phyloP scores from a whole-genome alignment of 2,329 filamentous ascomycete genomes.

The Fusarium musae region DNA sequence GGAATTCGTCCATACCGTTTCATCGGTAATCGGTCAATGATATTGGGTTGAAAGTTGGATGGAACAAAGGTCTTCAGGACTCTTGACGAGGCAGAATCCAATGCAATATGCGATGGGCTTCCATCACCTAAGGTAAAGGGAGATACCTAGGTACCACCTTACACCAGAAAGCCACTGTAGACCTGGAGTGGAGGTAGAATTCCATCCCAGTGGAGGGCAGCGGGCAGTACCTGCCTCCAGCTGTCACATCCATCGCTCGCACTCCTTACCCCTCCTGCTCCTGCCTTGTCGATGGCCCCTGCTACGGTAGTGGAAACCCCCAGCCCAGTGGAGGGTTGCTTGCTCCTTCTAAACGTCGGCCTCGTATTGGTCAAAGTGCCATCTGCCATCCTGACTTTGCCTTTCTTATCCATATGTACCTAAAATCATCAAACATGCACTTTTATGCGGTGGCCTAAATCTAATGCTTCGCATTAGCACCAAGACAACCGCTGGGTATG shows the following conservation, averaged over 20 bases:
- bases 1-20: slow-evolving; percentile 12
- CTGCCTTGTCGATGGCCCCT: slow-evolving; percentile 4
- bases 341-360: not conserved
- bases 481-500: not conserved
- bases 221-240: not conserved
- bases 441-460: slow-evolving; percentile 23
- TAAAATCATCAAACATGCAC: slow-evolving; percentile 11
- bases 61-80: not conserved
- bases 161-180: not conserved
- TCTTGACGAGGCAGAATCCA: slow-evolving; percentile 23
- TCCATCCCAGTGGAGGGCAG: not conserved
- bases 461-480: slow-evolving; percentile 31
- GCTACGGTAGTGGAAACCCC: not conserved
- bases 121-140: not conserved
- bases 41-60: slow-evolving; percentile 10
- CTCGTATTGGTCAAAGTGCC: not conserved
- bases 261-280: slow-evolving; percentile 29
- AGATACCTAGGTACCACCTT: not conserved
- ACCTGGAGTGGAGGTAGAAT: not conserved
- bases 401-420: not conserved
- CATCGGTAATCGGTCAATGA: slow-evolving; percentile 12
- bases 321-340: not conserved
- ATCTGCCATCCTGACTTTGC: not conserved
- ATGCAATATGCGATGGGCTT: not conserved
- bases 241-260: not conserved